Base-by-base conservation (phyloP, 2,329 filamentous ascomycete species). In the Fusarium pseudoanthophilum region DNA sequence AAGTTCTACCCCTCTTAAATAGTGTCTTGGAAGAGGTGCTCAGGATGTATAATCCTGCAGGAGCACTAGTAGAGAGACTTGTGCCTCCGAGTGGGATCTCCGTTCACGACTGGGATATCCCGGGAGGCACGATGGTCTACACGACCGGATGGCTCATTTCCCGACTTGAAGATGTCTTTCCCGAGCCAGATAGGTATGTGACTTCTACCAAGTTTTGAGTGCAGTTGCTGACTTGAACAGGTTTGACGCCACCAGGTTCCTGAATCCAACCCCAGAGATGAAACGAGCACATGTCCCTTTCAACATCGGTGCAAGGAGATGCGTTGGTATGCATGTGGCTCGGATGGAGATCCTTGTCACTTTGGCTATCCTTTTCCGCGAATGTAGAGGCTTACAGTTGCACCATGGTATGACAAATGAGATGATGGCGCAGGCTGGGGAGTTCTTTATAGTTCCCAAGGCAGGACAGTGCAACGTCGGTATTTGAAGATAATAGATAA, bases 61-160 rank as follows among this genome's bases (percentile, higher is more conserved):
- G 14, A 13, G 55, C 65, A 20, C 40, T 68, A 0, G 65, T 48
- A 1, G 46, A 61, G 14, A 53, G 65, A 5, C 10, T 68, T 1
- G 37, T 68, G 2, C 65, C 65, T 16, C 40, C 40, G 0, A 30
- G 7, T 18, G 64, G 55, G 4, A 48, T 68, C 5, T 53, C 30
- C 1, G 26, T 68, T 7, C 40, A 67, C 2, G 45, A 18, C 4
- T 68, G 55, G 46, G 13, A 67, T 16, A n/a, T 68, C 7, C 65
- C 65, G 1, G 26, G 64, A 2, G 46, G 40, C 1, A 62, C 36
- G 4, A 68, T 68, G 55, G 30, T 68, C 26, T 67, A 68, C 8
- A 68, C 65, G 1, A 53, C 65, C 0, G 64, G 65, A 16, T 68
- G 65, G 64, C 64, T 68, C 8, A 46, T 68, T 11, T 68, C 65